Evolutionary conservation across 306 rosid species (phyloP).

Genomic region (Castanea crenata): DNA sequence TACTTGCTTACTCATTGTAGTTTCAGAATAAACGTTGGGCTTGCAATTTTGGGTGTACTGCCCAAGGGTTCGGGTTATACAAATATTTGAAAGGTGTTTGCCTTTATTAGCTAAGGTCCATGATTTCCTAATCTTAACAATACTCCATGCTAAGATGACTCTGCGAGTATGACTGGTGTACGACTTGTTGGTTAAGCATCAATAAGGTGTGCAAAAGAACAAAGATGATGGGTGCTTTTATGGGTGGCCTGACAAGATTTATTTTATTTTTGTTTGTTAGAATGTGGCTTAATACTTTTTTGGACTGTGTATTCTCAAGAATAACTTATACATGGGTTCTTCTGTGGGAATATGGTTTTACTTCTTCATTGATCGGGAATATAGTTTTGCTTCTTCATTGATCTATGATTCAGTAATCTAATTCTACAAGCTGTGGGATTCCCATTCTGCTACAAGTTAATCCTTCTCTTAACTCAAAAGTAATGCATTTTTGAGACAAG

Average conservation of each 20-base stretch:
- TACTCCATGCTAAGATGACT: neutral
- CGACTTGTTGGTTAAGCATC: conserved; percentile 11
- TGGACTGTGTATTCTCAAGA: neutral
- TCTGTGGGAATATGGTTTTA: neutral
- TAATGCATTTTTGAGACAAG: neutral
- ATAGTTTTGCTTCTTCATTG: neutral
- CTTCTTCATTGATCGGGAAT: neutral
- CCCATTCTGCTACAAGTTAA: neutral
- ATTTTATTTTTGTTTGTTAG: neutral
- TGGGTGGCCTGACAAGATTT: neutral
- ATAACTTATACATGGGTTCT: neutral
- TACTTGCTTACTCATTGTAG: neutral
- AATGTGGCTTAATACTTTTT: neutral
- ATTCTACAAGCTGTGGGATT: neutral
- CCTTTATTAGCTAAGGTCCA: neutral
- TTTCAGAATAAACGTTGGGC: neutral
- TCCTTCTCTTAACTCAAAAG: neutral
- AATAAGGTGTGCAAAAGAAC: neutral
- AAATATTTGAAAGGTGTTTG: neutral
- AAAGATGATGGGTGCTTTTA: neutral
- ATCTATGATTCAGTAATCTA: neutral
- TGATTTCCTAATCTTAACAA: neutral
- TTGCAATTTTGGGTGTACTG: neutral
- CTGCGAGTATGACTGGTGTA: neutral
- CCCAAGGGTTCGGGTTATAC: neutral